A percentile compares a stretch with the other conserved stretches of the same genome.
Evolutionary conservation across 176 grass and related monocot genomes (phyloP).

Genomic region (Aegilops bicornis): DNA sequence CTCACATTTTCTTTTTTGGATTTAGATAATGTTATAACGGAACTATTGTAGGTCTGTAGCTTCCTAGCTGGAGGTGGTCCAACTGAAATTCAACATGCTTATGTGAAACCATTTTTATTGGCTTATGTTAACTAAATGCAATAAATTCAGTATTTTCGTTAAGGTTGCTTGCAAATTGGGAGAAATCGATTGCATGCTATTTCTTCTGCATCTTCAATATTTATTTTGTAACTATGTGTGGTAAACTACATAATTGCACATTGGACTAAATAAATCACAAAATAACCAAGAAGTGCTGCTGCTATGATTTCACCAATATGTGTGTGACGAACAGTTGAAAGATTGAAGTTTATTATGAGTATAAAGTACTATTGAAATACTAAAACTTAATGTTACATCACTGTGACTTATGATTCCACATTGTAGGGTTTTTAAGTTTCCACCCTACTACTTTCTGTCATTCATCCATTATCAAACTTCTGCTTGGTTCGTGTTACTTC

Average conservation of each 20-base stretch:
- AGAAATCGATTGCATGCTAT: background rate
- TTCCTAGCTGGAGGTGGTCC: background rate
- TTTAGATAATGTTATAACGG: background rate
- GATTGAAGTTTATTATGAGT: background rate
- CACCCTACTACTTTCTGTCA: background rate
- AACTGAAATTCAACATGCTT: background rate
- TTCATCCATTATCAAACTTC: background rate
- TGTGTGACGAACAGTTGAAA: background rate
- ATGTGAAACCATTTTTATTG: background rate
- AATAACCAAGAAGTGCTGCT: background rate
- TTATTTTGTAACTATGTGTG: background rate
- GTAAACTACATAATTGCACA: background rate
- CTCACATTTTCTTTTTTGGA: constrained; percentile 9
- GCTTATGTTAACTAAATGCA: background rate
- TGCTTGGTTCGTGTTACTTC: background rate
- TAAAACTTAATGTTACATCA: background rate
- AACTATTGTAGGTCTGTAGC: background rate
- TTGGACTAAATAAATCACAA: background rate
- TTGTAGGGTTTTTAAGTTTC: background rate
- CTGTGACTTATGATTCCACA: background rate
- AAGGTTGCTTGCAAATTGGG: background rate
- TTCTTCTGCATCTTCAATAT: background rate
- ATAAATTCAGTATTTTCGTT: background rate
- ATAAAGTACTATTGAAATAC: background rate
- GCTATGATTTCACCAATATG: background rate